Evolutionary conservation across 2,329 filamentous ascomycete species (phyloP), one percentile per base, ranked within the genome.

Genomic region (Claviceps fusiformis): DNA sequence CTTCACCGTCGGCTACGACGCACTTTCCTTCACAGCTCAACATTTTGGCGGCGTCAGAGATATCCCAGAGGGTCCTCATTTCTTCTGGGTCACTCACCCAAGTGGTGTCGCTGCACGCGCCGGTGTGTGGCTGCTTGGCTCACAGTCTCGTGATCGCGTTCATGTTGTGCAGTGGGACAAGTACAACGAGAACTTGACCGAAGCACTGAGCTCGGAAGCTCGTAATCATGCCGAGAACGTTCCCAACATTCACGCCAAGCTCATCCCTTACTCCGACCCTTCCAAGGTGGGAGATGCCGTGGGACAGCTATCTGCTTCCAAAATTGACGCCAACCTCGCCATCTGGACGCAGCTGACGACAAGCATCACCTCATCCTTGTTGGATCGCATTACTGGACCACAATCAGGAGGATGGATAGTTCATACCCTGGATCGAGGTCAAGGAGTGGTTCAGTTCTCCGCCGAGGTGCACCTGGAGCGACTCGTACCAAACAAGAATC

Each of bases 41-140:
- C 65, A 72, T 27, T 79, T 83, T 59, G 67, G 69, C 8, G 81
- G 81, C 24, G 70, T 85, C 56, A 74, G 73, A 27, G 71, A 79
- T 54, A 69, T 85, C 31, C 78, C 80, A 0, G 62, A 70, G 0
- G 82, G 82, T 0, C 64, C 75, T 15, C 82, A 85, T 62, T 77
- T 85, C 56, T 70, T 83, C 56, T 85, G 80, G 80, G 73, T 77
- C 33, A 71, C 80, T 2, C 72, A 78, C 27, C 71, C 73, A 0
- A 69, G 70, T 2, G 70, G 71, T 19, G 69, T 73, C 19, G 77
- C 78, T 2, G 66, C 73, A 35, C 74, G 81, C 3, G 77, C 71
- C 54, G 82, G 79, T 5, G 81, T 77, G 62, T 85, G 81, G 80
- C 70, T 83, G 54, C 65, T 73, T 47, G 71, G 72, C 0, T 66